phyloP scores from a whole-genome alignment of 2,329 filamentous ascomycete species.

The Fusarium sp. region DNA sequence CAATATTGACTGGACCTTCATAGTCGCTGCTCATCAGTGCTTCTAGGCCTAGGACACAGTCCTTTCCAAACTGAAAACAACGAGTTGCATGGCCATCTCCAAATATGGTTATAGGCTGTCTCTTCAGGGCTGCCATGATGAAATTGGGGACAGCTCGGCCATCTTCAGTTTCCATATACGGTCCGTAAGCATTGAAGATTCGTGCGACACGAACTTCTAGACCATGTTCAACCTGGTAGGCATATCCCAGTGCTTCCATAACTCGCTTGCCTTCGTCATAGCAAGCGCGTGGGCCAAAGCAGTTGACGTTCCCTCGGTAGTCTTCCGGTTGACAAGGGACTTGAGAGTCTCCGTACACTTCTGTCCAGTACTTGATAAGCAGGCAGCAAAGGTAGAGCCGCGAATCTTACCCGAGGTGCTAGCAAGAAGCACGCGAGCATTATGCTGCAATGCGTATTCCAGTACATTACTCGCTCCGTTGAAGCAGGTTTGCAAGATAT shows the following conservation, averaged over 20 bases:
- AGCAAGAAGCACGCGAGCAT: constrained; percentile 25
- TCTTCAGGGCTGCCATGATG: constrained; percentile 27
- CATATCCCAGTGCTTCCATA: constrained; percentile 50
- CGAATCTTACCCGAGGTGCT: constrained; percentile 26
- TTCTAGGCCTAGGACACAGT: constrained; percentile 24
- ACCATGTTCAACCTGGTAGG: constrained; percentile 32
- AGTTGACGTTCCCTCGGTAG: constrained; percentile 54
- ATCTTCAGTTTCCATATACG: constrained; percentile 22
- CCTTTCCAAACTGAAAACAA: constrained; percentile 25
- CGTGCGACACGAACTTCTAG: constrained; percentile 38
- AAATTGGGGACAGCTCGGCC: constrained; percentile 35
- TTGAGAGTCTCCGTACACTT: constrained; percentile 34
- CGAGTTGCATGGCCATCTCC: constrained; percentile 31
- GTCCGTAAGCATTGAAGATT: constrained; percentile 36
- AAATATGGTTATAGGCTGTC: constrained; percentile 29
- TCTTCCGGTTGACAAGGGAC: constrained; percentile 29
- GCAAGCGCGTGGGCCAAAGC: constrained; percentile 52
- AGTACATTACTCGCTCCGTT: constrained; percentile 27
- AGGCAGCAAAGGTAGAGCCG: fast-evolving
- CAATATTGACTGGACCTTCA: constrained; percentile 26
- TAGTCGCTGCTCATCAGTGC: constrained; percentile 36
- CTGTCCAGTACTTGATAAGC: background rate
- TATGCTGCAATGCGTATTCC: constrained; percentile 30
- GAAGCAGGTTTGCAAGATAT: constrained; percentile 37
- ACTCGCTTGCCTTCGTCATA: constrained; percentile 55